phyloP scores from a whole-genome alignment of 2,329 filamentous ascomycete genomes.

The Xylaria sp. region DNA sequence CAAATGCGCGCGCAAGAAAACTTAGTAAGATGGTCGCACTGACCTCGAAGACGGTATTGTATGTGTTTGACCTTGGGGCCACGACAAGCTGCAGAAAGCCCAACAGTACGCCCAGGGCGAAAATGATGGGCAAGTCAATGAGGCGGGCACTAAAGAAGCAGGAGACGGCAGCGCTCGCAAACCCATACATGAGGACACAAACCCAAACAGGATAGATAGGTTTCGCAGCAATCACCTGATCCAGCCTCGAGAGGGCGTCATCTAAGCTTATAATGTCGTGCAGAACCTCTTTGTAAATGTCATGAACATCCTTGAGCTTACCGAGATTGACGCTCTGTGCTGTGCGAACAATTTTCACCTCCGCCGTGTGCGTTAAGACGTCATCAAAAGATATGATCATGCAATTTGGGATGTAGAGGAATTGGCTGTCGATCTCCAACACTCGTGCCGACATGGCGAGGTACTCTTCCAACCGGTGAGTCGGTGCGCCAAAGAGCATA shows the following conservation, averaged over 20 bases:
- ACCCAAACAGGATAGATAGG: slow-evolving; percentile 58
- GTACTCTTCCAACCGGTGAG: slow-evolving; percentile 87
- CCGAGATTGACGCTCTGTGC: slow-evolving; percentile 73
- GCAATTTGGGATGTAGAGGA: slow-evolving; percentile 84
- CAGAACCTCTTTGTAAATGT: slow-evolving; percentile 79
- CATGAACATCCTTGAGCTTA: slow-evolving; percentile 73
- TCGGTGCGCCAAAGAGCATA: slow-evolving; percentile 88
- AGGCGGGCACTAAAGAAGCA: slow-evolving; percentile 80
- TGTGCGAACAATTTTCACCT: slow-evolving; percentile 75
- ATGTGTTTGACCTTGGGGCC: slow-evolving; percentile 76
- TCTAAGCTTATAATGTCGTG: slow-evolving; percentile 76
- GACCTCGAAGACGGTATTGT: slow-evolving; percentile 58
- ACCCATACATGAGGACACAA: slow-evolving; percentile 71
- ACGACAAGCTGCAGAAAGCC: slow-evolving; percentile 76
- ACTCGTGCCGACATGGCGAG: slow-evolving; percentile 87
- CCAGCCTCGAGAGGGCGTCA: slow-evolving; percentile 67
- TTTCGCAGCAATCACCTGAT: slow-evolving; percentile 57
- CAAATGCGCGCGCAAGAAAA: slow-evolving; percentile 69
- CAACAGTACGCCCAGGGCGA: slow-evolving; percentile 75
- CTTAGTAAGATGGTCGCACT: slow-evolving; percentile 66
- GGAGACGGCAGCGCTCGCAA: slow-evolving; percentile 76
- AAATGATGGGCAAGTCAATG: slow-evolving; percentile 79
- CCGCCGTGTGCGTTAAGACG: slow-evolving; percentile 72
- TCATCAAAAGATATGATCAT: slow-evolving; percentile 93
- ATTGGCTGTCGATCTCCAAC: slow-evolving; percentile 84